These are phyloP conservation scores for Teratosphaeria pseudoeucalypti DNA, from an alignment of 2,329 filamentous ascomycete genomes.

Conservation along the genomic window DNA sequence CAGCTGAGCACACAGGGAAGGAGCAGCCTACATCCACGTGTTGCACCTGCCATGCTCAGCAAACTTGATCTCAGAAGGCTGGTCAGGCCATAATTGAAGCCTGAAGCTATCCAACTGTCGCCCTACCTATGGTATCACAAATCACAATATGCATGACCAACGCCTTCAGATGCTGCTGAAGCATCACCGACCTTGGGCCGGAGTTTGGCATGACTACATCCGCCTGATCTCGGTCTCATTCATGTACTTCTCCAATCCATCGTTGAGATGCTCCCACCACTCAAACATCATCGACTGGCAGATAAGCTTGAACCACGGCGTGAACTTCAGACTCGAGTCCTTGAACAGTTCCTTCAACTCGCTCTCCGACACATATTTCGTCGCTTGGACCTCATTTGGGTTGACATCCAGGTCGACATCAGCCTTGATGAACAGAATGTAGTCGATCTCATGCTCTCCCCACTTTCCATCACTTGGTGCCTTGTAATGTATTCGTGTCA, in stretches of 20 bases:
- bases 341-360: conserved; percentile 78
- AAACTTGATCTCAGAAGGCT: neutral
- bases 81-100: neutral
- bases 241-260: conserved; percentile 71
- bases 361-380: conserved; percentile 71
- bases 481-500: conserved; percentile 97
- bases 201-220: conserved; percentile 44
- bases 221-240: conserved; percentile 80
- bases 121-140: conserved; percentile 10
- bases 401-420: conserved; percentile 76
- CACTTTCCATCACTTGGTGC: conserved; percentile 94
- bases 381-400: conserved; percentile 79
- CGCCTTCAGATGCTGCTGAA: conserved; percentile 6
- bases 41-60: neutral
- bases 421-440: conserved; percentile 96
- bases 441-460: conserved; percentile 99
- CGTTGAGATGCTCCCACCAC: conserved; percentile 85
- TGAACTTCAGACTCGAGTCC: conserved; percentile 73
- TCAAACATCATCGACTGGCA: conserved; percentile 96
- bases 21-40: neutral
- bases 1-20: neutral
- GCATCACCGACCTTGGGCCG: neutral
- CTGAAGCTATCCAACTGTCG: neutral
- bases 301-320: conserved; percentile 98
- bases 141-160: conserved; percentile 1